phyloP scores from a whole-genome alignment of 306 rosid species.

The Malus domestica region DNA sequence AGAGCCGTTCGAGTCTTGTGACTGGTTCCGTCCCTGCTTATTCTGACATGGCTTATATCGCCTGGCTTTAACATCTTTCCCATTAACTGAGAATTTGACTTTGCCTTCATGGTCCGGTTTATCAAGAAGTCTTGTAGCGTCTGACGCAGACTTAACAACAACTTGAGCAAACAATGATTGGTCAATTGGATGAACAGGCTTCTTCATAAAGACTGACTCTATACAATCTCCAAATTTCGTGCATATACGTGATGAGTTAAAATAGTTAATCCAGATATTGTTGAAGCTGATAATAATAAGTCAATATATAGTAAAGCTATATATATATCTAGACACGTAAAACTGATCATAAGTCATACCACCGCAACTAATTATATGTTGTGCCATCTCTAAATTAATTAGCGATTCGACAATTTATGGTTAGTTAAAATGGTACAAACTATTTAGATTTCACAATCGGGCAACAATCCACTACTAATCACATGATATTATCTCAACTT shows the following conservation, averaged over 20 bases:
- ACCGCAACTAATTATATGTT: too few relatives aligned
- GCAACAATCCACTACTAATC: background rate
- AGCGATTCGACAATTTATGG: background rate
- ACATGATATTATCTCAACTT: too few relatives aligned
- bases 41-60: background rate
- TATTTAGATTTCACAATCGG: too few relatives aligned
- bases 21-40: background rate
- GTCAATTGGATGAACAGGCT: background rate
- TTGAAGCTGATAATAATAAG: background rate
- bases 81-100: background rate
- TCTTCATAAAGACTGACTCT: background rate
- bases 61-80: background rate
- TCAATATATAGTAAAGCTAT: background rate
- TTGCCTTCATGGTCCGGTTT: background rate
- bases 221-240: slow-evolving; percentile 6
- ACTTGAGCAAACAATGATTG: background rate
- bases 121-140: slow-evolving; percentile 1
- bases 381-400: background rate
- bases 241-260: background rate
- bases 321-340: too few relatives aligned
- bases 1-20: background rate
- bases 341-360: background rate
- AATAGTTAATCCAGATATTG: background rate
- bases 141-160: background rate
- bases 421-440: background rate